Evolutionary conservation across 768 basidiomycete genomes (phyloP).

Genomic region (Wakefieldia striispora): DNA sequence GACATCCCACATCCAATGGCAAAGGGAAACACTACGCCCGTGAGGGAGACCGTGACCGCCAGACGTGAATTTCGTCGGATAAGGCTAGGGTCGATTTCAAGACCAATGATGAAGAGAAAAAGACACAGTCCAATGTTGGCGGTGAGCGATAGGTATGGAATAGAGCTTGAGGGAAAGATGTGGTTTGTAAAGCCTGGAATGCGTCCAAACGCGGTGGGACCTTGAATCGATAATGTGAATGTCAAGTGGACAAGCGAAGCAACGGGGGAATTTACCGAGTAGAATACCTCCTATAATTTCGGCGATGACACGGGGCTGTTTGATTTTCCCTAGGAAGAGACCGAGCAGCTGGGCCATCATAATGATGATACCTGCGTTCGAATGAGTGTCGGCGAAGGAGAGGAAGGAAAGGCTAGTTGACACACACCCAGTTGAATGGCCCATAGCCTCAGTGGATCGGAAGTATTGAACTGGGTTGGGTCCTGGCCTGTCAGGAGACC

Average conservation of each 20-base stretch:
- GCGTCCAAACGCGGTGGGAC: slow-evolving; percentile 64
- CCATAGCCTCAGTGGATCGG: slow-evolving; percentile 76
- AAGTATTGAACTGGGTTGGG: slow-evolving; percentile 56
- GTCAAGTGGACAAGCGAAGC: slow-evolving; percentile 50
- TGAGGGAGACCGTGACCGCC: slow-evolving; percentile 66
- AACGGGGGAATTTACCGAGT: slow-evolving; percentile 48
- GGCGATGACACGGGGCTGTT: slow-evolving; percentile 90
- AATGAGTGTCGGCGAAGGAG: neutral
- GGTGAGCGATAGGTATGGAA: slow-evolving; percentile 78
- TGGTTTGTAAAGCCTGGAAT: slow-evolving; percentile 87
- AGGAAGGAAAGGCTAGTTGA: slow-evolving; percentile 3
- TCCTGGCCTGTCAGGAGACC: slow-evolving; percentile 78
- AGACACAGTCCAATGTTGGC: slow-evolving; percentile 88
- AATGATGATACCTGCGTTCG: slow-evolving; percentile 61
- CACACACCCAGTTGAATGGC: slow-evolving; percentile 69
- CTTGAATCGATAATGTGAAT: slow-evolving; percentile 35
- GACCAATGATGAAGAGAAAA: slow-evolving; percentile 91
- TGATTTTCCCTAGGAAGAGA: slow-evolving; percentile 60
- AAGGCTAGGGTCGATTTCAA: slow-evolving; percentile 81
- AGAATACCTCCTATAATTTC: slow-evolving; percentile 91
- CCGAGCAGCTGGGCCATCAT: slow-evolving; percentile 78
- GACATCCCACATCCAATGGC: slow-evolving; percentile 76
- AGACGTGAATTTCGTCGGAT: slow-evolving; percentile 74
- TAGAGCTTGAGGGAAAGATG: slow-evolving; percentile 73
- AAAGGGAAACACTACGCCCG: slow-evolving; percentile 87